A percentile compares a stretch with the other conserved stretches of the same genome.
phyloP scores from a whole-genome alignment of 139 green algal species.

The Limnomonas spitsbergensis region DNA sequence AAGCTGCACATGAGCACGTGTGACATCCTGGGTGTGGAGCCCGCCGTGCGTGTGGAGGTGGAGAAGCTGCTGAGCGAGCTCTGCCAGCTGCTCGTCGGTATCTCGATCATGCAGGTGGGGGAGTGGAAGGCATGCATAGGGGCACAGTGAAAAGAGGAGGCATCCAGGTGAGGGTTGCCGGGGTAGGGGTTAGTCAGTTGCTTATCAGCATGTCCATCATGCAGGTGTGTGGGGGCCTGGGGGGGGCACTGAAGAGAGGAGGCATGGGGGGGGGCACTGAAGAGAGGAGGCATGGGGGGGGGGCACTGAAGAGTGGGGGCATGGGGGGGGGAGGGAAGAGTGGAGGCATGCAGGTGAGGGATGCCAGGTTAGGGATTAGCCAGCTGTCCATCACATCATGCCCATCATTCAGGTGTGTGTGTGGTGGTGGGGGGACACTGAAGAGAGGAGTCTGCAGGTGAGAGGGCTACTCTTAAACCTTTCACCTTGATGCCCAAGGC shows the following conservation, averaged over 20 bases:
- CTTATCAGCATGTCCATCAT: not conserved
- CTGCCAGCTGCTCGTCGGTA: constrained; percentile 83
- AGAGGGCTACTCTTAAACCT: too few species aligned
- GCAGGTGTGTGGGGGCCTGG: too few species aligned
- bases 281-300: too few species aligned
- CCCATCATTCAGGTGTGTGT: too few species aligned
- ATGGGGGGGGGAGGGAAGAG: too few species aligned
- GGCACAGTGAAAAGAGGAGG: not conserved
- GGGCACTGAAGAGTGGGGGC: too few species aligned
- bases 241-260: too few species aligned
- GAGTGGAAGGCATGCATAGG: not conserved
- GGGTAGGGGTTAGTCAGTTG: not conserved
- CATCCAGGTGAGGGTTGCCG: not conserved
- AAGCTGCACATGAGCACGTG: constrained; percentile 71
- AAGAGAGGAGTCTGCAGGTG: too few species aligned
- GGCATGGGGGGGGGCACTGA: too few species aligned
- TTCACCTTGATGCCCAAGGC: constrained; percentile 84
- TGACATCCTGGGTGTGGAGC: constrained; percentile 60
- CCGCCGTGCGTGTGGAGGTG: constrained; percentile 53
- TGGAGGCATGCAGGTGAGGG: not conserved
- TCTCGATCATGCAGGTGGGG: constrained; percentile 79
- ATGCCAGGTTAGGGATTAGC: not conserved
- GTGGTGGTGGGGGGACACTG: too few species aligned
- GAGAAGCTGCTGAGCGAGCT: constrained; percentile 78
- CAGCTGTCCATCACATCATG: not conserved